These are phyloP conservation scores for Escallonia rubra DNA, from an alignment of 129 eudicot species.

Conservation along the genomic window DNA sequence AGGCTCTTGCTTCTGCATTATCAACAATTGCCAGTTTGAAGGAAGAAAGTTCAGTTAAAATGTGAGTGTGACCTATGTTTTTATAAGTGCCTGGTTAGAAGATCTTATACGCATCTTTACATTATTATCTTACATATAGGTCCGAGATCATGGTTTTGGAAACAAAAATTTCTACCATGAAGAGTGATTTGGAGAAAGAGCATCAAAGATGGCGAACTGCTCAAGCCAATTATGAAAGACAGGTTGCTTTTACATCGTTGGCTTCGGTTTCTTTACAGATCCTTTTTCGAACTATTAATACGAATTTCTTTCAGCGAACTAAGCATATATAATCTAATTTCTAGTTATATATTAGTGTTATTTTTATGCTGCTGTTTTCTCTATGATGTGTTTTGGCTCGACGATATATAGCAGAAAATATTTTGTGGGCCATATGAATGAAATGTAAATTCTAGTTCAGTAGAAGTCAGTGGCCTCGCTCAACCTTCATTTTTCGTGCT, in stretches of 20 bases:
- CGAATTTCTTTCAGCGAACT: too few species aligned
- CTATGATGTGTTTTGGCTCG: too few species aligned
- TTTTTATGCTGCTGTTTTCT: too few species aligned
- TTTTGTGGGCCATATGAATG: too few species aligned
- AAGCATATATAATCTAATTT: too few species aligned
- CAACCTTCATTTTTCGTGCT: too few species aligned
- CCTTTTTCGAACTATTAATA: too few species aligned
- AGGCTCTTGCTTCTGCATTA: constrained; percentile 57
- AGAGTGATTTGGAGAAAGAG: constrained; percentile 70
- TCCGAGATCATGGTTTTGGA: constrained; percentile 50
- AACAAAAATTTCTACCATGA: constrained; percentile 50
- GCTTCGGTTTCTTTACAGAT: too few species aligned
- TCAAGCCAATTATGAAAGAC: constrained; percentile 86
- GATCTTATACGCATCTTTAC: background rate
- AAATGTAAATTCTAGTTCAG: too few species aligned
- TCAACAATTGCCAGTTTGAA: constrained; percentile 55
- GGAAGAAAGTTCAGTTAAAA: constrained; percentile 50
- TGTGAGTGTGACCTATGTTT: constrained; percentile 8
- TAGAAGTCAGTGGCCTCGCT: too few species aligned
- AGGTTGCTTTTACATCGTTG: constrained; percentile 27
- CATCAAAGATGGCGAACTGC: constrained; percentile 69
- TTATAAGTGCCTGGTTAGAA: background rate
- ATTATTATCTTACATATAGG: constrained; percentile 8
- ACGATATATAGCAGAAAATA: too few species aligned
- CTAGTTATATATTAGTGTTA: too few species aligned